These are phyloP conservation scores for Clausena lansium DNA, from an alignment of 345 rosid genomes.

Conservation along the genomic window DNA sequence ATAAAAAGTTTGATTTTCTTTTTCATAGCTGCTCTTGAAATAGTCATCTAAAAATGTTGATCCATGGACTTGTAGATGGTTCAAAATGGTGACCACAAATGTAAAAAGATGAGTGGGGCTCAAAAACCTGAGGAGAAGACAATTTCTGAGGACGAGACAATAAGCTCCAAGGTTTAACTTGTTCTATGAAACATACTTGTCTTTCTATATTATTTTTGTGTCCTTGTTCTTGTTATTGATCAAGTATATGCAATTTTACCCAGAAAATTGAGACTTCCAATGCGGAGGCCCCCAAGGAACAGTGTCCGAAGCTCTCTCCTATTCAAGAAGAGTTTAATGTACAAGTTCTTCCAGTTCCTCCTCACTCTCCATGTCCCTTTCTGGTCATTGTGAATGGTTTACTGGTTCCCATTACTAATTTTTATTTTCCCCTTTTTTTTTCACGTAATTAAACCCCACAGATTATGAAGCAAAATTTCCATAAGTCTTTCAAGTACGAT, in stretches of 20 bases:
- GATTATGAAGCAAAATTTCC: conserved; percentile 9
- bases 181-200: neutral
- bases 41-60: neutral
- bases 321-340: conserved; percentile 40
- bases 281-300: conserved; percentile 20
- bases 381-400: neutral
- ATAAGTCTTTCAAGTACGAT: conserved; percentile 31
- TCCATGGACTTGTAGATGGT: conserved; percentile 51
- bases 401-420: neutral
- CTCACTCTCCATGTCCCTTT: neutral
- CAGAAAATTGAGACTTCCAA: conserved; percentile 43
- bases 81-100: conserved; percentile 68
- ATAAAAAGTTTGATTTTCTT: neutral
- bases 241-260: conserved; percentile 4
- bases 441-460: conserved; percentile 1
- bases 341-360: neutral
- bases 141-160: conserved; percentile 43
- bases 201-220: neutral
- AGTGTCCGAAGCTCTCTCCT: conserved; percentile 28
- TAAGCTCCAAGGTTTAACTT: conserved; percentile 40
- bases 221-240: neutral
- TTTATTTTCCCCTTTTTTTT: neutral
- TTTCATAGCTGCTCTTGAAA: neutral
- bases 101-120: conserved; percentile 37
- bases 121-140: conserved; percentile 40